Base-by-base conservation (phyloP, 345 rosid genomes). In the Hibiscus syriacus region DNA sequence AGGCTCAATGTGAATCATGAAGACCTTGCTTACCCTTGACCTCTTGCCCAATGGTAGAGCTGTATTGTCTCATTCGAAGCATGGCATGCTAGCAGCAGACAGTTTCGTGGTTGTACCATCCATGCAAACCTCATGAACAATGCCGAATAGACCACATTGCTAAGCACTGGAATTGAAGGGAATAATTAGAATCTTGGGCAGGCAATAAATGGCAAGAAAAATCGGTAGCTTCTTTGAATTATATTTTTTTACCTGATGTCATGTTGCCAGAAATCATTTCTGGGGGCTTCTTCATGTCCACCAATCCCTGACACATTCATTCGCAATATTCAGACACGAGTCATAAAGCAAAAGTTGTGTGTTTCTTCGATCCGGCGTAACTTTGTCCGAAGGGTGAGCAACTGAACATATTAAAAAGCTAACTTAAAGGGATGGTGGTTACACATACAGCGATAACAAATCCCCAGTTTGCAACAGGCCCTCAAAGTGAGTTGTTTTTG, bases 51-150 rank as follows among this genome's bases (percentile, higher is more conserved):
- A 17, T 91, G 92, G 80, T 89, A 94, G 71, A 91, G 95, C 77
- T 94, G 99, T 70, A 94, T 96, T 30, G 86, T 86, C 85, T 94
- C 99, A 58, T 89, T 94, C 20, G 99, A 94, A 71, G 84, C 98
- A 84, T 89, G 99, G 62, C 98, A 94, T 58, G 89, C 90, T 58
- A 93, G 85, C 74, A 90, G 91, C 32, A 85, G 78, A 76, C 85
- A 87, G 83, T 86, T 90, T 39, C 93, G 92, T 1, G 96, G 96
- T 71, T 80, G 90, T 30, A 89, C 96, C 92, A 87, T 89, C 96
- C 96, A 89, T 1, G 96, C 90, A 79, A 89, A 89, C 75, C 96
- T 89, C 96, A 87, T 89, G 84, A 85, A 85, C 73, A 89, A 74
- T 67, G 79, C 86, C 13, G 96, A 89, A 78, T 85, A 89, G 25